Evolutionary conservation across 2,329 filamentous ascomycete species (phyloP).

Genomic region (Orbilia brochopaga): DNA sequence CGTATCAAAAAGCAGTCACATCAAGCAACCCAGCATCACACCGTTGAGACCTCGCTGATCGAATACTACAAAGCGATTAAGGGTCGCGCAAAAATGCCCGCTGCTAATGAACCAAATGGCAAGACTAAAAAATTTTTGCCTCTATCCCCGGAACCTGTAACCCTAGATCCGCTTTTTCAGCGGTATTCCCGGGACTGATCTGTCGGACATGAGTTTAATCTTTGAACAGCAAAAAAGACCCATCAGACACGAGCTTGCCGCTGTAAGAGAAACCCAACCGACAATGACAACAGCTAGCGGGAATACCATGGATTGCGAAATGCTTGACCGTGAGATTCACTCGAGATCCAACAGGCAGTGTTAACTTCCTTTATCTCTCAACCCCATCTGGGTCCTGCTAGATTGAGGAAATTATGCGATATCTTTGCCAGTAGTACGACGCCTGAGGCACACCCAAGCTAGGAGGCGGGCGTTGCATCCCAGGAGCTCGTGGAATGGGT

Average conservation of each 20-base stretch:
- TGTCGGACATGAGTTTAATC: slow-evolving; percentile 34
- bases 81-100: slow-evolving; percentile 1
- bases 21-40: slow-evolving; percentile 28
- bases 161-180: slow-evolving; percentile 46
- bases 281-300: not conserved
- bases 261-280: slow-evolving; percentile 8
- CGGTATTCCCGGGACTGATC: slow-evolving; percentile 13
- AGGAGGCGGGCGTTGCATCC: slow-evolving; percentile 14
- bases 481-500: slow-evolving; percentile 31
- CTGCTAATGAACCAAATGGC: not conserved
- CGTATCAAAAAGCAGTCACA: too few relatives aligned
- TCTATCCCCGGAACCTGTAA: slow-evolving; percentile 29
- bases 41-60: not conserved
- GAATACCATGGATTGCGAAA: slow-evolving; percentile 5
- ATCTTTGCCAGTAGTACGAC: slow-evolving; percentile 33
- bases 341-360: slow-evolving; percentile 6
- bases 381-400: slow-evolving; percentile 27
- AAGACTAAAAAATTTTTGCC: not conserved
- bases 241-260: slow-evolving; percentile 25
- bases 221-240: slow-evolving; percentile 7
- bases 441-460: slow-evolving; percentile 24
- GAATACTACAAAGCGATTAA: too few relatives aligned
- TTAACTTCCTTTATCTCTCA: slow-evolving; percentile 33
- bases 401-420: slow-evolving; percentile 46
- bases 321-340: slow-evolving; percentile 23